These are phyloP conservation scores for Rhododendron griersonianum DNA, from an alignment of 148 eudicot species.

Conservation along the genomic window DNA sequence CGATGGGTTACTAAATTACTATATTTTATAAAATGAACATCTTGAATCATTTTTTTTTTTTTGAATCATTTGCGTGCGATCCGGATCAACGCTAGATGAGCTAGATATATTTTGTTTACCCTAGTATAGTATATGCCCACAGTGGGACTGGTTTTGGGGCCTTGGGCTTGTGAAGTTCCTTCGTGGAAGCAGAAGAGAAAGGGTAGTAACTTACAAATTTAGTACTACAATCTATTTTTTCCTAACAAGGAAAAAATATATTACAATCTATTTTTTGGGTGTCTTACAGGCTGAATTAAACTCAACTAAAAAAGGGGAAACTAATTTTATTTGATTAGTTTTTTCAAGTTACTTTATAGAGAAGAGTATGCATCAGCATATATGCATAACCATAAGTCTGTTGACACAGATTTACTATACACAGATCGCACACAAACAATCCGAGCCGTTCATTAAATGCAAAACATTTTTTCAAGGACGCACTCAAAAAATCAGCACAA, in stretches of 20 bases:
- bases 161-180: background rate
- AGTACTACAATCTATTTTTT: too few species aligned
- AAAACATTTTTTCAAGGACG: too few species aligned
- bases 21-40: background rate
- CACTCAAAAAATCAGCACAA: too few species aligned
- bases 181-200: background rate
- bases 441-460: too few species aligned
- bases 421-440: too few species aligned
- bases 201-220: background rate
- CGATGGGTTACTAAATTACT: background rate
- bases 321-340: too few species aligned
- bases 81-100: background rate
- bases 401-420: too few species aligned
- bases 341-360: background rate
- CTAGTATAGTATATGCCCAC: background rate
- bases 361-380: background rate
- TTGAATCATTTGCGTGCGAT: too few species aligned
- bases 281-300: background rate
- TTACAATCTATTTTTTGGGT: background rate
- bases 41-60: background rate
- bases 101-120: background rate
- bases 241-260: too few species aligned
- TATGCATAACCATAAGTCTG: too few species aligned
- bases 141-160: background rate
- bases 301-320: background rate